These are phyloP conservation scores for Rhodotorula mucilaginosa DNA, from an alignment of 1,284 basidiomycete genomes.

Conservation along the genomic window DNA sequence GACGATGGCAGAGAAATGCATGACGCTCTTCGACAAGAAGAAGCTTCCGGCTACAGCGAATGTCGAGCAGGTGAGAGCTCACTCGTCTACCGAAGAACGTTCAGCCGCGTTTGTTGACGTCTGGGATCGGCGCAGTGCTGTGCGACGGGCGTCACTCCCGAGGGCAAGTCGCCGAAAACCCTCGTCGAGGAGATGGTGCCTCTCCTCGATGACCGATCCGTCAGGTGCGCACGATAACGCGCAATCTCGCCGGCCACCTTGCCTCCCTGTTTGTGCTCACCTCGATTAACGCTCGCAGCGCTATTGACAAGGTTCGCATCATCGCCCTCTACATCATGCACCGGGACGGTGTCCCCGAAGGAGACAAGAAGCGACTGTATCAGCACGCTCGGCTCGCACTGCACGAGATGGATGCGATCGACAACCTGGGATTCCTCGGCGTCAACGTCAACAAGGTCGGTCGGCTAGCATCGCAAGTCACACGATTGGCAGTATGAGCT, in stretches of 20 bases:
- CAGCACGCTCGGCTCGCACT: conserved; percentile 90
- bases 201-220: conserved; percentile 77
- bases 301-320: conserved; percentile 89
- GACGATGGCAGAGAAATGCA: conserved; percentile 96
- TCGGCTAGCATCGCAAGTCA: conserved; percentile 3
- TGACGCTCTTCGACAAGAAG: conserved; percentile 85
- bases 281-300: conserved; percentile 54
- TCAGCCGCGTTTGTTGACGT: not conserved
- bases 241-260: too few relatives aligned
- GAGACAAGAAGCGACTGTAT: conserved; percentile 88
- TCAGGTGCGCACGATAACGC: conserved; percentile 59
- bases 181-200: conserved; percentile 99
- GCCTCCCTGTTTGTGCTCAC: not conserved
- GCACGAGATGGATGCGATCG: conserved; percentile 90
- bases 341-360: conserved; percentile 95
- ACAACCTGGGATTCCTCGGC: conserved; percentile 80
- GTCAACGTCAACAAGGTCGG: conserved; percentile 73
- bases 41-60: conserved; percentile 80
- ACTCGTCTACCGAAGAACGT: not conserved
- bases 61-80: conserved; percentile 77
- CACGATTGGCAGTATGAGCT: conserved; percentile 37
- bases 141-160: conserved; percentile 80
- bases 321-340: conserved; percentile 94
- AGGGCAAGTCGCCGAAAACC: conserved; percentile 85
- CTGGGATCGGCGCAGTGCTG: conserved; percentile 62